Evolutionary conservation across 345 rosid species (phyloP).

Genomic region (Turritis glabra): DNA sequence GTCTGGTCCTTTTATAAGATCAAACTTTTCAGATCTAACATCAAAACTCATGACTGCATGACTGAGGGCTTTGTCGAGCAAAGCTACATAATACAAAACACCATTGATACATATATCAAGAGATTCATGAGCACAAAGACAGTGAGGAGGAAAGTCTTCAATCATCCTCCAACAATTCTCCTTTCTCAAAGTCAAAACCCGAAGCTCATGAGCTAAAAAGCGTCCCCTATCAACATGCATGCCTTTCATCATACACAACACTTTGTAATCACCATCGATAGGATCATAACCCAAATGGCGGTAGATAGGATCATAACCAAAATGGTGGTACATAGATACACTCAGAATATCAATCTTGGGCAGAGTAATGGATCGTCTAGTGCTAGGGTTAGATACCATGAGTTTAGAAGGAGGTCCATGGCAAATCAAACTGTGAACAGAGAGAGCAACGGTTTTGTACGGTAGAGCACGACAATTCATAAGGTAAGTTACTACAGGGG

Average conservation of each 20-base stretch:
- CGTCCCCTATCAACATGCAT: not conserved
- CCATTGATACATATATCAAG: slow-evolving; percentile 13
- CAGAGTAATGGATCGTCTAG: not conserved
- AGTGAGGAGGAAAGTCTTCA: slow-evolving; percentile 22
- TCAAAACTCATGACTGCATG: slow-evolving; percentile 15
- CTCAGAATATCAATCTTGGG: not conserved
- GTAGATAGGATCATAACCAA: slow-evolving; percentile 30
- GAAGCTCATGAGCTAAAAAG: not conserved
- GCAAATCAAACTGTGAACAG: slow-evolving; percentile 25
- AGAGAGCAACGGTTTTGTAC: not conserved
- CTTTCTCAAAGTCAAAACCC: not conserved
- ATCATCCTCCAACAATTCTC: slow-evolving; percentile 1
- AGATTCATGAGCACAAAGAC: not conserved
- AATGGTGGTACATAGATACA: not conserved
- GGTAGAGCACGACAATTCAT: slow-evolving; percentile 2
- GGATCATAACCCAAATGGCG: slow-evolving; percentile 28
- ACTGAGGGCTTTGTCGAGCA: not conserved
- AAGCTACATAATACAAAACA: slow-evolving; percentile 16
- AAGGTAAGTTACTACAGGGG: slow-evolving; percentile 5
- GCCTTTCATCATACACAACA: slow-evolving; percentile 18
- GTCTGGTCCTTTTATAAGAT: slow-evolving; percentile 3
- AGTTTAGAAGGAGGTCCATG: slow-evolving; percentile 10
- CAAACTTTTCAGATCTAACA: slow-evolving; percentile 14
- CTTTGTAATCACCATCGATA: slow-evolving; percentile 16
- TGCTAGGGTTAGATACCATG: slow-evolving; percentile 21